Evolutionary conservation across 2,329 filamentous ascomycete genomes (phyloP).

Genomic region (Zymoseptoria ardabiliae): DNA sequence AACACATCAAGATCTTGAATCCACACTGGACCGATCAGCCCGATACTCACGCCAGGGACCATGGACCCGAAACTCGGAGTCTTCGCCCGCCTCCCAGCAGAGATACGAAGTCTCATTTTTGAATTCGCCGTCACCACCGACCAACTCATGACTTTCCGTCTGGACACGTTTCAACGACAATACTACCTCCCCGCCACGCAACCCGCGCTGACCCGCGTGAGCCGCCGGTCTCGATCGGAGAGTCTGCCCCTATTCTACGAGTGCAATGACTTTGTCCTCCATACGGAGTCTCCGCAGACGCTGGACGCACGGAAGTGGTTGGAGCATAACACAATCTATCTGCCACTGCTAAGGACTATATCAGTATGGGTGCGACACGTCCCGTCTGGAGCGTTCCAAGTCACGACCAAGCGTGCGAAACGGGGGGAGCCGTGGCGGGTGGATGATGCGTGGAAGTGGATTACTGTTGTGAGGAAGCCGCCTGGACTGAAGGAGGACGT

Average conservation of each 20-base stretch:
- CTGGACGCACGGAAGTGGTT: slow-evolving; percentile 24
- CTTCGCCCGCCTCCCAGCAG: slow-evolving; percentile 14
- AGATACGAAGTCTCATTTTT: slow-evolving; percentile 16
- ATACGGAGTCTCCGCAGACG: slow-evolving; percentile 25
- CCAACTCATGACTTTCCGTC: slow-evolving; percentile 24
- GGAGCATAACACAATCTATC: slow-evolving; percentile 12
- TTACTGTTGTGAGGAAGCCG: slow-evolving; percentile 24
- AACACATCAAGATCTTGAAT: neutral
- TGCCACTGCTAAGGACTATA: slow-evolving; percentile 16
- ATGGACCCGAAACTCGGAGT: neutral
- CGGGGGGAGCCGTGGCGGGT: slow-evolving; percentile 16
- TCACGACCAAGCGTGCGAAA: slow-evolving; percentile 12
- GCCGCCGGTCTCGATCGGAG: slow-evolving; percentile 23
- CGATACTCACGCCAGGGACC: neutral
- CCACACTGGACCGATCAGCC: neutral
- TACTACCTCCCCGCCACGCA: slow-evolving; percentile 21
- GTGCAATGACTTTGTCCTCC: slow-evolving; percentile 25
- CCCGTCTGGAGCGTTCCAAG: slow-evolving; percentile 17
- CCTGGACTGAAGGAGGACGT: slow-evolving; percentile 16
- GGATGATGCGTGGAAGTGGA: slow-evolving; percentile 22
- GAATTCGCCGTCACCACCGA: slow-evolving; percentile 19
- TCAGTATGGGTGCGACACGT: slow-evolving; percentile 26
- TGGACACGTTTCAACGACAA: slow-evolving; percentile 25
- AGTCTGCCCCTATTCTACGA: slow-evolving; percentile 25
- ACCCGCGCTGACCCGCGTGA: slow-evolving; percentile 23